Evolutionary conservation across 2,329 filamentous ascomycete species (phyloP), one percentile per base, ranked within the genome.

Genomic region (Lachnellula subtilissima): DNA sequence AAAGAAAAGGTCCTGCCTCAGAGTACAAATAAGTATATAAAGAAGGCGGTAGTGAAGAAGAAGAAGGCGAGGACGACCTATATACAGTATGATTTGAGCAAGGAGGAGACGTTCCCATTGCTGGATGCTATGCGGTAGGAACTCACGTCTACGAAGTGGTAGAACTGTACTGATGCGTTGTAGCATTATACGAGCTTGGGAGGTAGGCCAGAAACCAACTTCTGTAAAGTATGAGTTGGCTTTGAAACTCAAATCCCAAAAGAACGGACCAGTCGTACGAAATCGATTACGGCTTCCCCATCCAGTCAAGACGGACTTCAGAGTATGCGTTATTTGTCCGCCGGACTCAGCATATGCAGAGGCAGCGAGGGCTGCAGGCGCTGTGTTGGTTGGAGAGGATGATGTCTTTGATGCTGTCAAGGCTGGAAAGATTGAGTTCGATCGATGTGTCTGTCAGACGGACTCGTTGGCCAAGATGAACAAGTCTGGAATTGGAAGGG

Each of bases 311-410:
- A 95, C 89, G 61, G 91, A 96, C 71, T 80, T 91, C 51, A 86
- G 87, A 60, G 91, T 99, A 67, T 94, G 87, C 69, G 94, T 97
- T 54, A 89, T 99, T 64, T 93, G 88, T 71, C 85, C 89, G n/a
- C 87, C 93, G 54, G 86, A 85, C 62, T 91, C 88, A 61, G 81
- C 84, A 60, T 80, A 85, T 50, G 91, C 87, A 52, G 79, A 83
- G 62, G 86, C 90, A 51, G 94, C 95, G 3, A 80, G 80, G 36
- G 80, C 83, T 9, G 88, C 88, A 0, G 95, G 94, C 53, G 95
- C 94, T 15, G 80, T 86, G 1, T 78, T 93, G 4, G 90, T 92
- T 1, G 94, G 94, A 60, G 89, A 97, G 70, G 88, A 96, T 42
- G 83, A 86, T 2, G 78, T 99, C 4, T 96, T 99, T 70, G 84